Base-by-base conservation (phyloP, 1,139 yeast species). In the Saccharomyces pastorianus region DNA sequence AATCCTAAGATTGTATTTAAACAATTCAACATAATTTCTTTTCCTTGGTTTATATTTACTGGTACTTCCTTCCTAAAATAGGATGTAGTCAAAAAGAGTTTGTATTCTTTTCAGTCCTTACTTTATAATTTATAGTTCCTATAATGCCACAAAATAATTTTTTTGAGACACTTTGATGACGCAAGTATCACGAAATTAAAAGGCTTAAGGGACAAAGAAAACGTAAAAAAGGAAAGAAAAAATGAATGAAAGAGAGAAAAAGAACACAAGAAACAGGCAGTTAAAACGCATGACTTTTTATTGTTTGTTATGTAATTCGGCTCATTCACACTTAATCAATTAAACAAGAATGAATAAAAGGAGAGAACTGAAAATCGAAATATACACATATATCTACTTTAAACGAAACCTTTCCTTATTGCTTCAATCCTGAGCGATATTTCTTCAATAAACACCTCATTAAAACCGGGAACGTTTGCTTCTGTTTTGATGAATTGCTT, bases 361-460 rank as follows among this genome's bases (percentile, higher is more conserved):
- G 4, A 13, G 25, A 38, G 5, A 17, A 38, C 25, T 8, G 13
- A 38, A 38, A 38, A 5, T 38, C 44, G 25, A 38, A 11, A 17
- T 17, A 38, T 38, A 38, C 44, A 14, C 38, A 32, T 13, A 13
- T 38, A 38, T 20, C 23, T 20, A 20, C 20, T 20, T 38, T 11
- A 38, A 11, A 54, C 47, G 49, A 61, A 53, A 56, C 57, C 63
- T 23, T 59, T 53, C 48, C 59, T 58, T 41, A 64, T 61, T 34
- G 60, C 55, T 28, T 60, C 65, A 66, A 73, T 67, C 47, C 75
- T 63, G 47, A 69, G 55, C 67, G 74, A 73, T 25, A 79, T 66
- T 62, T 84, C 89, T 66, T 84, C 88, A 32, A 83, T 72, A n/a
- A 84, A 73, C 0, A 86, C 86, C 56, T 81, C 84, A 54, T 81